These are phyloP conservation scores for Centaurea solstitialis DNA, from an alignment of 129 eudicot genomes.

Conservation along the genomic window DNA sequence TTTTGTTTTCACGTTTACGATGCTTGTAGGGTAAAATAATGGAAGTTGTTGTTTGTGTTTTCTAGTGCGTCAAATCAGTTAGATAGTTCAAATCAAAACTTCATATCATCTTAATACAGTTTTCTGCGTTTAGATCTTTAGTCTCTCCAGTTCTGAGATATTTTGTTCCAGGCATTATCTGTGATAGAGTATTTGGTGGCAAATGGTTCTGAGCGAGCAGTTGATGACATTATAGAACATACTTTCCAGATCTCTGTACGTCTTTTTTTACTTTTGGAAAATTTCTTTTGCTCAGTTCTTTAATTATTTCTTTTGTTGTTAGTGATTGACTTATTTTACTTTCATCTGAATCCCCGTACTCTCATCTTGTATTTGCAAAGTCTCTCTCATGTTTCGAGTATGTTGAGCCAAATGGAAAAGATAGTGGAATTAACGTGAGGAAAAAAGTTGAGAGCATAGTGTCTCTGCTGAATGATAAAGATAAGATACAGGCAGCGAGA, in stretches of 20 bases:
- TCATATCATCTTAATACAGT: not conserved
- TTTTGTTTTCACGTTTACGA: constrained; percentile 16
- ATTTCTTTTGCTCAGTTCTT: not conserved
- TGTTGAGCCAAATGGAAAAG: constrained; percentile 97
- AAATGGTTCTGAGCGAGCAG: constrained; percentile 99
- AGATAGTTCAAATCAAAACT: constrained; percentile 1
- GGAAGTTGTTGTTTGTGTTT: not conserved
- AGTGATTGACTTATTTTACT: constrained; percentile 6
- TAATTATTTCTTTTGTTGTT: not conserved
- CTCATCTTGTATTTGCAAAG: constrained; percentile 36
- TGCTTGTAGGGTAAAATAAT: not conserved
- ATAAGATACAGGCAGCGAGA: constrained; percentile 87
- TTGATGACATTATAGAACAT: constrained; percentile 93
- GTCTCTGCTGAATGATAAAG: constrained; percentile 78
- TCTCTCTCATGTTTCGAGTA: constrained; percentile 86
- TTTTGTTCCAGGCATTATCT: constrained; percentile 69
- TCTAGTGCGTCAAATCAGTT: not conserved
- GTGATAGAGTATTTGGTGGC: constrained; percentile 97
- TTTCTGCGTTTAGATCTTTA: constrained; percentile 5
- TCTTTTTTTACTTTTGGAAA: constrained; percentile 21
- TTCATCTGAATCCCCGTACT: not conserved
- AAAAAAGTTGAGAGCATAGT: constrained; percentile 93
- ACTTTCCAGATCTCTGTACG: constrained; percentile 95
- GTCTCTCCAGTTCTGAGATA: constrained; percentile 13
- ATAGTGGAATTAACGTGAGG: constrained; percentile 90